Evolutionary conservation across 2,329 filamentous ascomycete species (phyloP), one percentile per base, ranked within the genome.

Genomic region (Emydomyces testavorans): DNA sequence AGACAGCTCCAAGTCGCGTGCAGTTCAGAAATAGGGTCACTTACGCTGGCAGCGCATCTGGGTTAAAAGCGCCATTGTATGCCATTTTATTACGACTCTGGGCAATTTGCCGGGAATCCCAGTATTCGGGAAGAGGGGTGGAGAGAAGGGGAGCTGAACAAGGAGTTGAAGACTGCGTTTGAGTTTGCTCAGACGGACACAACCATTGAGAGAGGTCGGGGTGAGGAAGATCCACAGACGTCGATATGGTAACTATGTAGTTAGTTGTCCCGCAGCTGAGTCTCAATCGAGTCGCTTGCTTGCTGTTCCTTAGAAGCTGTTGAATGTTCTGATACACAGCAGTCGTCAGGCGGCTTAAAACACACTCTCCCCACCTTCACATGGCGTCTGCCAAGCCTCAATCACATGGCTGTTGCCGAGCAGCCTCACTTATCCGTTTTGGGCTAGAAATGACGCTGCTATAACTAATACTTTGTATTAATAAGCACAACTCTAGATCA

Each of bases 1-100:
- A 39, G 51, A 51, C 11, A 40, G 54, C 29, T n/a, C 11, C 8
- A 11, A 31, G n/a, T n/a, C 11, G 26, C 6, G 11, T 11, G 5
- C 43, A 21, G 46, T 52, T 56, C 46, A 58, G 53, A 51, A 41
- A 44, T 35, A 48, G 41, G 6, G 10, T 31, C 48, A 70, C 82
- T 71, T 75, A 92, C 84, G 87, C 87, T 63, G 90, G 90, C 54
- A 98, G 79, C 63, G 88, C 85, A 72, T 98, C 90, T 28, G 89
- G 89, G 66, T 98, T 94, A 72, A 88, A 92, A 48, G 83, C 79
- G 65, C 80, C 81, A 70, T 94, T 94, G 75, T 96, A 96, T 49
- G 90, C 90, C 90, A 96, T 96, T 52, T 63, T 43, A 36, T 31
- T 26, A n/a, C 23, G 36, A 29, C 26, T 40, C 24, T 31, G n/a